A percentile compares a stretch with the other conserved stretches of the same genome.
These are phyloP conservation scores for Telopea speciosissima DNA, from an alignment of 177 flowering plant genomes.

Conservation along the genomic window DNA sequence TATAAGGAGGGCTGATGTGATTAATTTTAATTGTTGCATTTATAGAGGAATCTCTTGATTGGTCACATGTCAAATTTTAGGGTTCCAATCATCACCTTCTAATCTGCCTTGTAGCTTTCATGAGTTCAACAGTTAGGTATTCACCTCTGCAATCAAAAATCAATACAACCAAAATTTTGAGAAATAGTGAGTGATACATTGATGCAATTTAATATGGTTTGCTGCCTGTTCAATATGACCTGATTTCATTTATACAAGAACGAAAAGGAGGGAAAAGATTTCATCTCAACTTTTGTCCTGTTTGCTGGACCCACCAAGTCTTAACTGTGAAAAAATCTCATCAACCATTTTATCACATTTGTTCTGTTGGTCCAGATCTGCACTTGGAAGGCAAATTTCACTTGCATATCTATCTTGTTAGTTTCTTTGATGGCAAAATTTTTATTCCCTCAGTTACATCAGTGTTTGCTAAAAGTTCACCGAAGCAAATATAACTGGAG, in stretches of 20 bases:
- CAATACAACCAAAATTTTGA: no score
- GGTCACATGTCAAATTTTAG: no score
- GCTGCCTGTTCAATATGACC: neutral
- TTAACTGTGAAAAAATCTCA: neutral
- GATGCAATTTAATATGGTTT: neutral
- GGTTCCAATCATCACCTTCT: no score
- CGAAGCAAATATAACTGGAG: neutral
- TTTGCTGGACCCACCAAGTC: neutral
- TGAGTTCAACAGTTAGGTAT: no score
- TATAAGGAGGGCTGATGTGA: no score
- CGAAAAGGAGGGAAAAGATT: no score
- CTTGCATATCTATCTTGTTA: neutral
- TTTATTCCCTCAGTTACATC: neutral
- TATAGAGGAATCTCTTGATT: no score
- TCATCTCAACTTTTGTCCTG: neutral
- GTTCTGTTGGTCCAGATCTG: neutral
- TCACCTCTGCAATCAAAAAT: no score
- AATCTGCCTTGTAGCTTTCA: no score
- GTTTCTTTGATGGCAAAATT: neutral
- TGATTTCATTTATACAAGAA: neutral
- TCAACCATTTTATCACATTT: neutral
- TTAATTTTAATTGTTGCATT: no score
- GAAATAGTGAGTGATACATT: neutral
- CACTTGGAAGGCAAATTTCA: neutral
- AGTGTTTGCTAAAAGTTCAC: neutral